Evolutionary conservation across 306 rosid genomes (phyloP), one percentile per base, ranked within the genome.

Genomic region (Begonia peltatifolia): DNA sequence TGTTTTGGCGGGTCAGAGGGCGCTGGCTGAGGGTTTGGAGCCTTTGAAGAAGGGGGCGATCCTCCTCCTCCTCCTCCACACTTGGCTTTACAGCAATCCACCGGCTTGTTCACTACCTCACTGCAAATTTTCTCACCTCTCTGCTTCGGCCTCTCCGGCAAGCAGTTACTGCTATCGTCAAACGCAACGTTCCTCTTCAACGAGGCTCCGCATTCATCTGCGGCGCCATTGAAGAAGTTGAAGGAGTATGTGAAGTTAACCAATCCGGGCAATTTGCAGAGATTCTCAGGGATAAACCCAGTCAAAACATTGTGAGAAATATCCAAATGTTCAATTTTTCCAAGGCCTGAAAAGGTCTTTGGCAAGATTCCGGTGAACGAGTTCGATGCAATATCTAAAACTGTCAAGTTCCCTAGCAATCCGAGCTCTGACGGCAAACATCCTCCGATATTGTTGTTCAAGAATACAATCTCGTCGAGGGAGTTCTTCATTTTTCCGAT

Each of bases 371-470:
- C 97, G 15, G 50, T 69, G 2, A 90, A 73, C 1, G 6, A 0
- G 42, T 90, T 90, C 2, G 47, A 7, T 17, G 85, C 69, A 1
- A 80, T 47, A 14, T 85, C 95, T 6, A 90, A 52, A 1, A 90
- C 70, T 0, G 73, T 43, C 9, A 71, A 8, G 5, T 66, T 58
- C 6, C 15, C 59, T 2, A 88, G 60, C 48, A 55, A 1, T 10
- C 87, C 84, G 62, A 88, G 41, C 68, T 84, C 95, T n/a, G 16
- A 52, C 5, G 93, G 95, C 16, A 82, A 51, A 54, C 95, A 88
- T 14, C 97, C 97, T 6, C 63, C 17, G 1, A 88, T 65, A 2
- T 6, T 47, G 53, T 84, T 88, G 5, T 80, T 74, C 48, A 64
- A 1, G 58, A 88, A 75, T 0, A 88, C 2, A 9, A 84, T 13